Conservation (phyloP, 768 basidiomycete genomes). For the Terana coerulea region DNA sequence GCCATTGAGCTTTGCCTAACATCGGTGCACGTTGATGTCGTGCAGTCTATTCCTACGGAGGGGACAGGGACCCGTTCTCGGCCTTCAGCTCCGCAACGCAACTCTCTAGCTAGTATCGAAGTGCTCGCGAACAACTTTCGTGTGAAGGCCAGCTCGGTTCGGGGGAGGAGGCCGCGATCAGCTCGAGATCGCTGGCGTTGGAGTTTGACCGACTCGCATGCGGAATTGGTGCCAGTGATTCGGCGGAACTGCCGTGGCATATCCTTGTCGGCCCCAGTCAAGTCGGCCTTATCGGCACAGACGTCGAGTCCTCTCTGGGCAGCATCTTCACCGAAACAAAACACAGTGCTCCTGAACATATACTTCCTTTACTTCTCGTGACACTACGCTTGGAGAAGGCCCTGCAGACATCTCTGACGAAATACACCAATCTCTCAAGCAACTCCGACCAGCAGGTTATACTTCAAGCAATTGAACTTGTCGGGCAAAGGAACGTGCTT, state of each 20-base stretch:
- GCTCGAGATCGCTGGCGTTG: background rate
- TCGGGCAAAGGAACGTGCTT: slow-evolving; percentile 47
- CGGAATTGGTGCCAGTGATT: background rate
- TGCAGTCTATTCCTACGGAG: slow-evolving; percentile 31
- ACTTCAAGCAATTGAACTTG: slow-evolving; percentile 45
- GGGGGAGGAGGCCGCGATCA: background rate
- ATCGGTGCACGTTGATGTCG: slow-evolving; percentile 35
- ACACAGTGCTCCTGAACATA: slow-evolving; percentile 29
- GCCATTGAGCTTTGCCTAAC: slow-evolving; percentile 42
- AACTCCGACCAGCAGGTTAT: slow-evolving; percentile 38
- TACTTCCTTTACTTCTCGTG: slow-evolving; percentile 8
- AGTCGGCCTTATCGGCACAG: background rate
- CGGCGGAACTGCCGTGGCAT: slow-evolving; percentile 8
- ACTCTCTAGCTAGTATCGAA: background rate
- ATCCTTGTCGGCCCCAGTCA: slow-evolving; percentile 12
- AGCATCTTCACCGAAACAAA: slow-evolving; percentile 24
- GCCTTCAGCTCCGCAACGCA: too few species aligned
- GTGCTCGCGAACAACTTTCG: background rate
- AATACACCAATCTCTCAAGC: slow-evolving; percentile 9
- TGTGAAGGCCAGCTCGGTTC: background rate
- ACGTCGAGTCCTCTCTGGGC: slow-evolving; percentile 20
- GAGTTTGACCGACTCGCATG: background rate
- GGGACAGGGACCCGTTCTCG: background rate
- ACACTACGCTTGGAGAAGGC: background rate
- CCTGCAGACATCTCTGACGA: background rate